Base-by-base conservation (phyloP, 163 green algal genomes). In the Scenedesmus sp. region DNA sequence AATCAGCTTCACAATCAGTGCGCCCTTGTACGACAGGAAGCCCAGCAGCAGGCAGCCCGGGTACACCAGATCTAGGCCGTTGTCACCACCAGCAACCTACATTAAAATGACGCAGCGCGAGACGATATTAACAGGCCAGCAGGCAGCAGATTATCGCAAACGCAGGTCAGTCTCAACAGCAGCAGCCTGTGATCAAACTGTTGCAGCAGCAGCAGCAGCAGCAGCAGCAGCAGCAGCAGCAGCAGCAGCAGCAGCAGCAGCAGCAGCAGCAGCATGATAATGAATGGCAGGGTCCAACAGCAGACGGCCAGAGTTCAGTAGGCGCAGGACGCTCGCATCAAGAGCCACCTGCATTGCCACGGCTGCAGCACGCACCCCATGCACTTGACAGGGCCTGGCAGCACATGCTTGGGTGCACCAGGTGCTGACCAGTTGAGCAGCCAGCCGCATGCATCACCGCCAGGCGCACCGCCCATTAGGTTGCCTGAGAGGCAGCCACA, bases 11-110 rank as follows among this genome's bases (percentile, higher is more conserved):
- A 94, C 35, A 1, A 96, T 30, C 20, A 96, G 92, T 22, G 94
- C 93, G 1, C 85, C 89, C 91, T 97, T 97, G 89, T 96, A 97
- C 0, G 90, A 91, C 35, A 97, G 83, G 86, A 97, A 97, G 12
- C 96, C 96, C 35, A 86, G 87, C 40, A 97, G 80, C 73, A 97
- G 44, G 82, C 93, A 96, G 65, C 92, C 95, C 46, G 93, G 73
- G 84, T 97, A 91, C n/a, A 97, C 78, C 30, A 90, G 65, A 1
- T 76, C 42, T 26, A 94, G 49, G 0, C 43, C 4, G 56, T 87
- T 40, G 80, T n/a, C 1, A 90, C 15, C 1, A 91, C 16, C 44
- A 44, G 85, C 65, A 40, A 76, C 65, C 93, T 92, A 40, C 91
- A 89, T 72, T 3, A 9, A 13, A 46, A 83, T 73, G 61, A 20